Evolutionary conservation across 441 rosid genomes (phyloP), one percentile per base, ranked within the genome.

Genomic region (Gossypium lobatum): DNA sequence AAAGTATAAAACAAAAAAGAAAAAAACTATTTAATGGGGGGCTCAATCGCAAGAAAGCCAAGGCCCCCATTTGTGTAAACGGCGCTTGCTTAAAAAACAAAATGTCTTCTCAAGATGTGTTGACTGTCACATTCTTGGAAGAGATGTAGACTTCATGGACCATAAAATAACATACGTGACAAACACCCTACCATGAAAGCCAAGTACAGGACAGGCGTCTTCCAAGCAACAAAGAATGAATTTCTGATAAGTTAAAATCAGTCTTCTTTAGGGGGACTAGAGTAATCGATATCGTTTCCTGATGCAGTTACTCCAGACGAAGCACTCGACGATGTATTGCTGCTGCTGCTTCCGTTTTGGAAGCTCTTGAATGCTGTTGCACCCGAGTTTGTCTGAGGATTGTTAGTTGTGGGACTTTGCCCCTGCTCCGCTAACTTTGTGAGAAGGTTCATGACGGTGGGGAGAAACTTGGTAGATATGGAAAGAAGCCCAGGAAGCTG

Each of bases 401-500:
- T 83, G 48, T 79, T 75, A 50, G 83, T 34, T 7, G 88, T 77
- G 1, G 95, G 87, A 1, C 79, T 74, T 77, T 91, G 91, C 59
- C 98, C 98, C 78, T 89, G 91, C 79, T 95, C 98, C 0, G 96
- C 96, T n/a, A 95, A 88, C 77, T 83, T 93, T 78, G 54, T 87
- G 8, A 95, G 80, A 75, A 95, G 90, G 83, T 93, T 95, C 95
- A 91, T 88, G 23, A 93, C 76, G 4, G 97, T 95, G 52, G 98
- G 99, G 76, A 95, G 75, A 78, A 95, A 81, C 80, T 93, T 95
- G 59, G 93, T 74, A n/a, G 97, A 95, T 80, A 93, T 75, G 77
- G 97, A 87, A 58, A 95, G 76, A 65, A 95, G 87, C 78, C 97
- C 99, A 17, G 99, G 96, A 64, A 95, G 89, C 99, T 95, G 92